Percentiles rank a stretch among this genome's conserved stretches.
Conservation (phyloP, 75 land plant species). For the Sequoiadendron giganteum region DNA sequence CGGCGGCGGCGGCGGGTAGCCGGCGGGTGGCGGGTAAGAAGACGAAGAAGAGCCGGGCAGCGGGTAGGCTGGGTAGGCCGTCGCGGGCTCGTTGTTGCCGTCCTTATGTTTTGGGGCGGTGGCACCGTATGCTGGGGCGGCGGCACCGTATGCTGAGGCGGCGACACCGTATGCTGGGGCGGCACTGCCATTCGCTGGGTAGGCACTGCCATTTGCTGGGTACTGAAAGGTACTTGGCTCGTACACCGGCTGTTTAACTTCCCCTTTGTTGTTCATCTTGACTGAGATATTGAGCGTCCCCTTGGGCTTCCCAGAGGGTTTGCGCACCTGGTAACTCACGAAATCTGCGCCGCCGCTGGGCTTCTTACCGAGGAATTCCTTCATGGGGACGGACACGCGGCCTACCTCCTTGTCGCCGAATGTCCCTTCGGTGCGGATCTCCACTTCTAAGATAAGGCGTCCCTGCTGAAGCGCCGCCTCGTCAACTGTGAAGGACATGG, state of each 20-base stretch:
- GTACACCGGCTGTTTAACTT: background rate
- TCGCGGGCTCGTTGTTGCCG: constrained; percentile 13
- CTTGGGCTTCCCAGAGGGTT: constrained; percentile 12
- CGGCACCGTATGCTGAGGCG: too few relatives aligned
- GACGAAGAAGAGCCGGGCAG: background rate
- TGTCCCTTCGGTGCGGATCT: background rate
- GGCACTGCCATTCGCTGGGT: too few relatives aligned
- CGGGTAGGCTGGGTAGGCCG: constrained; percentile 11
- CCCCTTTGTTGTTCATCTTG: background rate
- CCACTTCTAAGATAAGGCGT: background rate
- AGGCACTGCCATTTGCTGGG: too few relatives aligned
- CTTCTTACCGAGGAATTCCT: background rate
- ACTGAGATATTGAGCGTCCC: constrained; percentile 15
- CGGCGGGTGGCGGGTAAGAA: background rate
- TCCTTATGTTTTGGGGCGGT: background rate
- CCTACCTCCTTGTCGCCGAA: constrained; percentile 12
- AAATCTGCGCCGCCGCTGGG: background rate
- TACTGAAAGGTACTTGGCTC: too few relatives aligned
- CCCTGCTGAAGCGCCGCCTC: constrained; percentile 7
- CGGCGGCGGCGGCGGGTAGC: constrained; percentile 9
- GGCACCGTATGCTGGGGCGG: background rate
- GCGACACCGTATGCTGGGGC: too few relatives aligned
- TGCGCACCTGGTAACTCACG: background rate
- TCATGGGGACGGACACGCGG: constrained; percentile 1
- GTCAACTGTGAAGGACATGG: constrained; percentile 7